These are phyloP conservation scores for Amanita exitialis DNA, from an alignment of 768 basidiomycete species.

Conservation along the genomic window DNA sequence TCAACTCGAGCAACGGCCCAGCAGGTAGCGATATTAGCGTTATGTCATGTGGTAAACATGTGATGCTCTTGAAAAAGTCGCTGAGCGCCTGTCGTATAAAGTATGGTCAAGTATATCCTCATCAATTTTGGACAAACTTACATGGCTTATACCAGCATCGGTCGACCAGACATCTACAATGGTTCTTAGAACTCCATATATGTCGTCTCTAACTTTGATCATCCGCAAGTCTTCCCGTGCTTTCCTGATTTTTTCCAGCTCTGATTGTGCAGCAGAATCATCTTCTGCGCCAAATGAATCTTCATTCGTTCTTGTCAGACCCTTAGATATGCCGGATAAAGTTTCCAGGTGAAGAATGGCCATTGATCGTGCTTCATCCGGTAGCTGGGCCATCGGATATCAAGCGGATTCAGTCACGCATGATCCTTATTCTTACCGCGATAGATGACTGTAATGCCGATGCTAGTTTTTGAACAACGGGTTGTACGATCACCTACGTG, in stretches of 20 bases:
- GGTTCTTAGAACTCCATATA: slow-evolving; percentile 49
- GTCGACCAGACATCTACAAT: slow-evolving; percentile 69
- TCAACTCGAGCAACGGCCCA: slow-evolving; percentile 69
- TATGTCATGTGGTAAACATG: slow-evolving; percentile 64
- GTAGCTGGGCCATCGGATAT: slow-evolving; percentile 31
- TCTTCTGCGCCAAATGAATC: slow-evolving; percentile 50
- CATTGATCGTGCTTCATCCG: slow-evolving; percentile 58
- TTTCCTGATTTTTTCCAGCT: slow-evolving; percentile 42
- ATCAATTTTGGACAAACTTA: slow-evolving; percentile 26
- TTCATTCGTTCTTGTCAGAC: slow-evolving; percentile 72
- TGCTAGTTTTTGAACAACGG: slow-evolving; percentile 62
- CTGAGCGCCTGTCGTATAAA: slow-evolving; percentile 49
- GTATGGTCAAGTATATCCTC: not conserved
- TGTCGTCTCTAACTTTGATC: slow-evolving; percentile 51
- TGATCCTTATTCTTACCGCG: slow-evolving; percentile 27
- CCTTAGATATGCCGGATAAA: slow-evolving; percentile 78
- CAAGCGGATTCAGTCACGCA: not conserved
- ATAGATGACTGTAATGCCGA: slow-evolving; percentile 46
- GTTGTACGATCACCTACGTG: slow-evolving; percentile 59
- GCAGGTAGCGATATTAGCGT: slow-evolving; percentile 78
- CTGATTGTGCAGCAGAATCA: slow-evolving; percentile 39
- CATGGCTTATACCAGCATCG: slow-evolving; percentile 70
- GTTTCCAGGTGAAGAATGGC: slow-evolving; percentile 71
- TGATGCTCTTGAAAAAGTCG: slow-evolving; percentile 80
- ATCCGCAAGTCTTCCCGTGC: slow-evolving; percentile 59